Base-by-base conservation (phyloP, 768 basidiomycete genomes). In the Mycena galericulata region DNA sequence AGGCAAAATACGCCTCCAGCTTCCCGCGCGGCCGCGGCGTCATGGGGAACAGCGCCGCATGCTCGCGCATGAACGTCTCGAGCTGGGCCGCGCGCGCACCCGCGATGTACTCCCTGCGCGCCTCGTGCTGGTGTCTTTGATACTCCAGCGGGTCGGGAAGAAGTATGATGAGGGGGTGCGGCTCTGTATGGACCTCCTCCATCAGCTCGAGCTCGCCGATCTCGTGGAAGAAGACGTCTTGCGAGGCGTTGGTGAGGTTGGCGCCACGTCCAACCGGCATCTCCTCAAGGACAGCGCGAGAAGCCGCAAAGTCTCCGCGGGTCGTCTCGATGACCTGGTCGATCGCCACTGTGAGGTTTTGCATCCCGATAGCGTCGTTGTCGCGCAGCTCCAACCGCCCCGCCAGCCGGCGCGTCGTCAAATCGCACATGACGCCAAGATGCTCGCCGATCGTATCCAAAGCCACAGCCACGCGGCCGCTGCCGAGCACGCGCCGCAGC, bases 141-240 rank as follows among this genome's bases (percentile, higher is more conserved):
- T 29, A 17, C 22, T 62, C 46, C 12, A 10, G 18, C 24, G 26
- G 15, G 20, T 49, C 43, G n/a, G n/a, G n/a, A n/a, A n/a, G n/a
- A n/a, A n/a, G n/a, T 36, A 49, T 22, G 38, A 4, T 32, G 15
- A 43, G 1, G 15, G 24, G 22, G 8, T 15, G 30, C 29, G 34
- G 27, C n/a, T 67, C 60, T 20, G 66, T 67, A 34, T 45, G 59
- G 59, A 62, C 45, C 45, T 62, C 59, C 20, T 24, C 60, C 59
- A 62, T 61, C 10, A 56, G 22, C 59, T 62, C 66, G 26, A 62
- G 59, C 66, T 67, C 66, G 11, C 66, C 66, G 24, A 67, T 67
- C 29, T 67, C 66, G 36, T 67, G 59, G 26, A 62, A 67, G 51
- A 67, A 67, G 22, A 36, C 0, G 29, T 61, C 58, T n/a, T n/a